A percentile compares a stretch with the other conserved stretches of the same genome.
Evolutionary conservation across 805 yeast genomes (phyloP).

Genomic region (Danielia reshetovae): DNA sequence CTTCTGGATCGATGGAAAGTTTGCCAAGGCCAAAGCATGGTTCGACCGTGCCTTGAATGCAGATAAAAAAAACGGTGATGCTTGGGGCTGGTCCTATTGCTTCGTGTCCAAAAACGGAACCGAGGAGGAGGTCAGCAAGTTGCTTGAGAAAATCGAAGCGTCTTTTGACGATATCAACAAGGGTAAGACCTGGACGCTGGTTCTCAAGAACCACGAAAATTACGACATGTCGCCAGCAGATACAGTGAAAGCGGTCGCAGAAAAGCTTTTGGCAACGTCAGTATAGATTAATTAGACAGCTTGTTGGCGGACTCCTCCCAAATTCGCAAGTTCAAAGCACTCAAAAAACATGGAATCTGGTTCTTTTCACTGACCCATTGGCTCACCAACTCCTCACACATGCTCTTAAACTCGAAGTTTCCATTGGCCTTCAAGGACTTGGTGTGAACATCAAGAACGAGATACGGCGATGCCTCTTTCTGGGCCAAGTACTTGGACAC

Average conservation of each 20-base stretch:
- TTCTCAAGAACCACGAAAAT: constrained; percentile 47
- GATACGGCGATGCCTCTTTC: constrained; percentile 33
- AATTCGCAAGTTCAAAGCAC: constrained; percentile 66
- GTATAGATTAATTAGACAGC: constrained; percentile 1
- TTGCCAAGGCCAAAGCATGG: constrained; percentile 66
- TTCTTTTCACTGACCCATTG: constrained; percentile 66
- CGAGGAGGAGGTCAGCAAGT: constrained; percentile 2
- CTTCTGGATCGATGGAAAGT: constrained; percentile 64
- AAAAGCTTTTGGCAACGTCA: constrained; percentile 8
- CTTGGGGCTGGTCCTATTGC: constrained; percentile 62
- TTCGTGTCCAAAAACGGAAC: constrained; percentile 9
- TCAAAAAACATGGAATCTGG: constrained; percentile 73
- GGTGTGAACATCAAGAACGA: constrained; percentile 54
- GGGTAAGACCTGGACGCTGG: constrained; percentile 58
- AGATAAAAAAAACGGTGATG: constrained; percentile 65
- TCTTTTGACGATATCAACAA: constrained; percentile 40
- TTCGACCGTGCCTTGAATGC: constrained; percentile 61
- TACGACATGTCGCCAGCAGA: constrained; percentile 38
- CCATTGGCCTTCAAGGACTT: constrained; percentile 54
- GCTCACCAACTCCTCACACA: constrained; percentile 49
- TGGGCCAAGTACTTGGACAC: constrained; percentile 39
- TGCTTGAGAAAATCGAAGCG: constrained; percentile 1
- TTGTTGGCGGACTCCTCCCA: constrained; percentile 39
- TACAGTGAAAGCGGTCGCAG: constrained; percentile 32
- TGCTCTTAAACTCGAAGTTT: constrained; percentile 30